Evolutionary conservation across 768 basidiomycete genomes (phyloP), one percentile per base, ranked within the genome.

Genomic region (Hydnomerulius pinastri): DNA sequence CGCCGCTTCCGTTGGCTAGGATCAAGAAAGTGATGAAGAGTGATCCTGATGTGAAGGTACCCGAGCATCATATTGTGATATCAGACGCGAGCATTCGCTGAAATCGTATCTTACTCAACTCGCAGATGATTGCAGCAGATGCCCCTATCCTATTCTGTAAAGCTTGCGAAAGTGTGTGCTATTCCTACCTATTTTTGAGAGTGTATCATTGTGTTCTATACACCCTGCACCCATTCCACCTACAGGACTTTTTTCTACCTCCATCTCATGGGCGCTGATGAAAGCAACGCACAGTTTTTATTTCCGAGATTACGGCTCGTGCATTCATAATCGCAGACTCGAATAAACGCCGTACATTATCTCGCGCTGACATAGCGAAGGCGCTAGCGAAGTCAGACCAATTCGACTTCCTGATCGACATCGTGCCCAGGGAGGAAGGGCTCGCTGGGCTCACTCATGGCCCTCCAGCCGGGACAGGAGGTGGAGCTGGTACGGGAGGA

Each of bases 21-120:
- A 97, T 98, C 62, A 98, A 98, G 78, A 98, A 98, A 69, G 96
- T 98, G 50, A 97, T 98, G 92, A 98, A 98, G 78, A 95, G 89
- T 68, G 93, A 94, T 73, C 91, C 92, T 3, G 92, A 95, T 60
- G 92, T 98, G 56, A 94, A 94, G 82, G 93, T 96, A 65, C 63
- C 83, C 64, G 38, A 45, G 36, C 36, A 12, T n/a, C 20, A 28
- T 10, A 15, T 30, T 32, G 36, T 27, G 59, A 24, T 42, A 28
- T 28, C 24, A 40, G 17, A 46, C 23, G 50, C 41, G 35, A 51
- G 30, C 25, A 24, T 18, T 18, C 21, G 23, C 45, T 56, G 29
- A 55, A 30, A 28, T 32, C 33, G 8, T n/a, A n/a, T n/a, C n/a
- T n/a, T n/a, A n/a, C n/a, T n/a, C n/a, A 35, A 40, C 32, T 6